A percentile compares a stretch with the other conserved stretches of the same genome.
Conservation (phyloP, 1,139 yeast species). For the Suhomyces wounanorum region DNA sequence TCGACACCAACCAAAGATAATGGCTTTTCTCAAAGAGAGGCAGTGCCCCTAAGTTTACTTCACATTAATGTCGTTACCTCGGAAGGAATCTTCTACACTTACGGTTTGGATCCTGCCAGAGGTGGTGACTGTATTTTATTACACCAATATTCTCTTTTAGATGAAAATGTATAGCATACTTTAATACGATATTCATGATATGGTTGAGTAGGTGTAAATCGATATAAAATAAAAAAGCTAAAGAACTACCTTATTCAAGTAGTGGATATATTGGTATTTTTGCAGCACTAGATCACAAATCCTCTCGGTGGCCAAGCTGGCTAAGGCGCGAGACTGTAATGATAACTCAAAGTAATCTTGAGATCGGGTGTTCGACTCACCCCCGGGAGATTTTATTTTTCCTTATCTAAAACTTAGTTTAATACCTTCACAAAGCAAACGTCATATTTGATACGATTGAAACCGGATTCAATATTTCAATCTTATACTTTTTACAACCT, state of each 20-base stretch:
- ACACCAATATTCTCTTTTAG: conserved; percentile 61
- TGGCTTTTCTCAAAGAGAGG: conserved; percentile 3
- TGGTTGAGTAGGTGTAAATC: not conserved
- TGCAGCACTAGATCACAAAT: conserved; percentile 1
- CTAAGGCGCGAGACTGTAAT: conserved; percentile 83
- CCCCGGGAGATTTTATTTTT: conserved; percentile 65
- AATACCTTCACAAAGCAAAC: too few relatives aligned
- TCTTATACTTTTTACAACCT: too few relatives aligned
- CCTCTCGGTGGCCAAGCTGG: conserved; percentile 81
- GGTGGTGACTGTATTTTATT: conserved; percentile 92
- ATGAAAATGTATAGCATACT: conserved; percentile 14
- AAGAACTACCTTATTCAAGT: too few relatives aligned
- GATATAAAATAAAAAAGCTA: too few relatives aligned
- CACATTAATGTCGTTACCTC: conserved; percentile 82
- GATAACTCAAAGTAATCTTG: conserved; percentile 57
- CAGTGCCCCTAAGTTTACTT: conserved; percentile 50
- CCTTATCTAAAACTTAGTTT: too few relatives aligned
- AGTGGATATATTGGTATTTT: too few relatives aligned
- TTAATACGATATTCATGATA: not conserved
- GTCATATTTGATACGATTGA: too few relatives aligned
- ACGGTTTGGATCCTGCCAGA: conserved; percentile 81
- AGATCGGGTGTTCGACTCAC: conserved; percentile 87
- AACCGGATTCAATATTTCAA: too few relatives aligned
- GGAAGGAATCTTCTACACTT: conserved; percentile 84
- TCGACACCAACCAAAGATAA: conserved; percentile 17